Conservation (phyloP, 2,329 filamentous ascomycete species). For the Fusarium hainanense region DNA sequence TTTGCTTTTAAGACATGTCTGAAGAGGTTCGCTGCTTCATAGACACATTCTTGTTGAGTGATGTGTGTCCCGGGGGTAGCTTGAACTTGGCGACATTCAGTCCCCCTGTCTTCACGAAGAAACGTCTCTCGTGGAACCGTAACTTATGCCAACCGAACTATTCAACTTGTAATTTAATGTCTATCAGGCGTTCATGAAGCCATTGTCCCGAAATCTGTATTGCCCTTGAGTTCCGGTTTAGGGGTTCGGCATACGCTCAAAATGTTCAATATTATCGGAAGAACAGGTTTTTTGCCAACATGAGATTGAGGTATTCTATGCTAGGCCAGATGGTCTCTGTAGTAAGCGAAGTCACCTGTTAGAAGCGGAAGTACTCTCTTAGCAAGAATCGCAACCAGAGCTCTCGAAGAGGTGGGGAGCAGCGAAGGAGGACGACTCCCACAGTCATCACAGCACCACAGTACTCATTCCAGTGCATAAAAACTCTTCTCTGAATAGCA, state of each 20-base stretch:
- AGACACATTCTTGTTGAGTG: not conserved
- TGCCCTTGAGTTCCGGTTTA: not conserved
- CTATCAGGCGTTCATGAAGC: not conserved
- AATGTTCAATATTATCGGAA: not conserved
- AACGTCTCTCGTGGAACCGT: not conserved
- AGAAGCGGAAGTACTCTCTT: not conserved
- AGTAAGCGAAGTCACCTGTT: fast-evolving
- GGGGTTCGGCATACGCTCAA: not conserved
- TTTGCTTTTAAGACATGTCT: not conserved
- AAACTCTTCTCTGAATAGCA: not conserved
- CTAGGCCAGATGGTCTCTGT: not conserved
- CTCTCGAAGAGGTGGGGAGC: not conserved
- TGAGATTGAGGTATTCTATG: not conserved
- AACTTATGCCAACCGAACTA: not conserved
- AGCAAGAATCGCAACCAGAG: not conserved
- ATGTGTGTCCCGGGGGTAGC: not conserved
- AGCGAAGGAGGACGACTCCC: not conserved
- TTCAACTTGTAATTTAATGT: fast-evolving
- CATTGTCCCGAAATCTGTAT: not conserved
- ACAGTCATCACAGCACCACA: not conserved
- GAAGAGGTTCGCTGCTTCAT: not conserved
- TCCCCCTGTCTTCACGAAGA: not conserved
- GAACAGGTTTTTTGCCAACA: not conserved
- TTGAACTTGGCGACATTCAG: not conserved
- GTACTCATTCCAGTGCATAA: not conserved